Conservation (phyloP, 805 yeast genomes). For the Dipodascopsis tothii region DNA sequence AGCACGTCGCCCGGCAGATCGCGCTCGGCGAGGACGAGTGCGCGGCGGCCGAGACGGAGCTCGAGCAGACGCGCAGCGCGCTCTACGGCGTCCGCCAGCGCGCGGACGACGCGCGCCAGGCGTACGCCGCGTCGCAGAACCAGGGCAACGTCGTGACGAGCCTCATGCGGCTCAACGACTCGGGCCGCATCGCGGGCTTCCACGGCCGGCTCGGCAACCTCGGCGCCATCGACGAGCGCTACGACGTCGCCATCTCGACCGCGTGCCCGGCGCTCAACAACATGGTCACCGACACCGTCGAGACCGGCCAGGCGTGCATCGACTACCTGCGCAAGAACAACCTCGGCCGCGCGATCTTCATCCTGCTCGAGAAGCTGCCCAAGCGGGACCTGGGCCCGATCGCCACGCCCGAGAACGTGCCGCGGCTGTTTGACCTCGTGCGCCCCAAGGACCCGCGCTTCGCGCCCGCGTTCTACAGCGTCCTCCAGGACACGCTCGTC, state of each 20-base stretch:
- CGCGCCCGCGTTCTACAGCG: constrained; percentile 83
- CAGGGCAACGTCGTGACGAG: constrained; percentile 68
- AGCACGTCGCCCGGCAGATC: constrained; percentile 48
- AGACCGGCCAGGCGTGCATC: constrained; percentile 67
- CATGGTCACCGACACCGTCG: constrained; percentile 78
- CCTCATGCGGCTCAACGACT: constrained; percentile 56
- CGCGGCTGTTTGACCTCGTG: constrained; percentile 79
- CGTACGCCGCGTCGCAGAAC: constrained; percentile 52
- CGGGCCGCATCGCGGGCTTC: constrained; percentile 80
- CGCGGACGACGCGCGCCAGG: constrained; percentile 57
- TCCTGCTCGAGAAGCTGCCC: constrained; percentile 67
- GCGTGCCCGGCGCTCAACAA: constrained; percentile 89
- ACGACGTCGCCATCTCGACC: constrained; percentile 89
- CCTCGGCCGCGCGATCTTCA: constrained; percentile 83
- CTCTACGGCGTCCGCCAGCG: constrained; percentile 51
- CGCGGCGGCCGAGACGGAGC: constrained; percentile 39
- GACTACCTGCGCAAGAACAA: constrained; percentile 73
- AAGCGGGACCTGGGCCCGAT: constrained; percentile 51
- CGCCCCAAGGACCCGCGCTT: constrained; percentile 59
- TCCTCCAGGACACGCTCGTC: constrained; percentile 78
- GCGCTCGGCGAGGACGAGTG: constrained; percentile 52
- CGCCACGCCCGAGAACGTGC: constrained; percentile 65
- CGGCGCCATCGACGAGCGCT: constrained; percentile 81
- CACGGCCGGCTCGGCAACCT: constrained; percentile 87
- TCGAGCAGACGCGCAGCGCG: constrained; percentile 49